Base-by-base conservation (phyloP, 2,329 filamentous ascomycete genomes). In the Penicillium sp. region DNA sequence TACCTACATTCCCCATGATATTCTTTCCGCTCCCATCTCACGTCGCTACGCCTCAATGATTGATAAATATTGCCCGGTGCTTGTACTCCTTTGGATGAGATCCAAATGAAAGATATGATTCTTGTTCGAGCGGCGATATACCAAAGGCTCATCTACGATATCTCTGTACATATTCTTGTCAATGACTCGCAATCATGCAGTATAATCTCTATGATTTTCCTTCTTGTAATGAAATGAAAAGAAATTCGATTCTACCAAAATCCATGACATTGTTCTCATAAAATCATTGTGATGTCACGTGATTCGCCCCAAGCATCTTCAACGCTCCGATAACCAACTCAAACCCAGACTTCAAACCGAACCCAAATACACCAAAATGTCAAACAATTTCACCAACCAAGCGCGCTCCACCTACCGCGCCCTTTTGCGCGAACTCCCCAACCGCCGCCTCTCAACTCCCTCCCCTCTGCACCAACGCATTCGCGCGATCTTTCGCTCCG, bases 381-480 rank as follows among this genome's bases (percentile, higher is more conserved):
- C 55, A 15, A 29, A 62, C 61, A 44, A 54, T 21, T 42, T 63
- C 31, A 41, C 71, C 43, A 65, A 74, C 36, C 71, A 79, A 57
- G 70, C 81, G 38, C 89, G 90, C 66, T 85, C 90, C 33, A 81
- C 96, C 68, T 97, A 97, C 81, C 89, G 93, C 65, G 83, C 87
- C 39, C 80, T 96, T 67, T 85, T 97, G 51, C 90, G 93, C 72
- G 91, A 96, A 76, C 85, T 96, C 8, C 93, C 93, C 1, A 83
- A 87, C 7, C 86, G 86, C 6, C 79, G 81, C 2, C 71, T 83
- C 64, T 78, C 82, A 58, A 74, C 79, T 23, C 85, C 86, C 36
- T 87, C 90, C 0, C 83, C 85, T 2, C 76, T 95, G 13, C 88
- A 93, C 73, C 70, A 78, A 51, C 85, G 83, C 47, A 81, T 95